Conservation (phyloP, 106 monocot genomes). For the Acanthochlamys bracteata region DNA sequence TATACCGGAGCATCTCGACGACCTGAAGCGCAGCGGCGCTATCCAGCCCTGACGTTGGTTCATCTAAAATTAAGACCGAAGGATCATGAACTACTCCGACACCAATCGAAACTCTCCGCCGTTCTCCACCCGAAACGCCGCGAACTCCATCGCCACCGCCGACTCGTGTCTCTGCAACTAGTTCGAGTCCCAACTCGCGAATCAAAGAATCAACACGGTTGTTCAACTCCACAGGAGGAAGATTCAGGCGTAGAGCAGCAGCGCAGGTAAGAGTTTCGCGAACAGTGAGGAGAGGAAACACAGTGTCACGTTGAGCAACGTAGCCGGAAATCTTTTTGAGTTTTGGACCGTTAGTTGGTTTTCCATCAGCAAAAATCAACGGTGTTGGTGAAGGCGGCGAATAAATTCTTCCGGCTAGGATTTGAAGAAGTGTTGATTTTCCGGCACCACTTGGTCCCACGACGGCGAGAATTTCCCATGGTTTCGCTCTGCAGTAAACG, state of each 20-base stretch:
- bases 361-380: conserved; percentile 35
- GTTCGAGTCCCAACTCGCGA: conserved; percentile 47
- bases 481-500: conserved; percentile 56
- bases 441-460: conserved; percentile 96
- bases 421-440: conserved; percentile 75
- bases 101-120: conserved; percentile 69
- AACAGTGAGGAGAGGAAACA: conserved; percentile 89
- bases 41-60: conserved; percentile 93
- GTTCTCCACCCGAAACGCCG: conserved; percentile 78
- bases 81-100: conserved; percentile 76
- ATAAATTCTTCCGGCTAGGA: conserved; percentile 57
- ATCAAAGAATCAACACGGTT: conserved; percentile 38
- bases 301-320: conserved; percentile 61
- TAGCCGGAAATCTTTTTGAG: conserved; percentile 53
- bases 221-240: background rate
- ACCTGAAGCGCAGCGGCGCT: conserved; percentile 66
- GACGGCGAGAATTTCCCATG: conserved; percentile 73
- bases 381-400: conserved; percentile 15
- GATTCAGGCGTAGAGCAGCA: conserved; percentile 51
- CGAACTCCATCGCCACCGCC: conserved; percentile 23
- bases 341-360: conserved; percentile 13
- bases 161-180: conserved; percentile 35
- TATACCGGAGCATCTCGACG: conserved; percentile 49
- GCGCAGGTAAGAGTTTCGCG: conserved; percentile 64
- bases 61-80: conserved; percentile 72